phyloP scores from a whole-genome alignment of 768 basidiomycete species.

The Amanita exitialis region DNA sequence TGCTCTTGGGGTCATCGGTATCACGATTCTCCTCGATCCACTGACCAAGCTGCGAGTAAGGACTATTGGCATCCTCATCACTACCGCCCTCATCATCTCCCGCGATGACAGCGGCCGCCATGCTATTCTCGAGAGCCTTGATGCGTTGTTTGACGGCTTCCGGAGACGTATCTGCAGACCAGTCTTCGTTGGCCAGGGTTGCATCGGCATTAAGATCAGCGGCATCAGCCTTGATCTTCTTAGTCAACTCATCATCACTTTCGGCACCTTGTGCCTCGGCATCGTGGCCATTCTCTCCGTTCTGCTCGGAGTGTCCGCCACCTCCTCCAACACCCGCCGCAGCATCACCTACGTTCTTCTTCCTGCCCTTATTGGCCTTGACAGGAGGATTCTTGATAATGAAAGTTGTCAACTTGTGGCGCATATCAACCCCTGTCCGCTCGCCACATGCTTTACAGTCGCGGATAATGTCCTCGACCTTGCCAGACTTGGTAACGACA shows the following conservation, averaged over 20 bases:
- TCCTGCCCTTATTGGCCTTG: conserved; percentile 68
- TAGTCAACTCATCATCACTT: conserved; percentile 82
- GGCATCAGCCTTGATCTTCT: conserved; percentile 87
- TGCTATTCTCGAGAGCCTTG: conserved; percentile 50
- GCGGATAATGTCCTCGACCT: conserved; percentile 77
- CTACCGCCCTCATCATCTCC: conserved; percentile 85
- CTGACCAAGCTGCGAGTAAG: conserved; percentile 71
- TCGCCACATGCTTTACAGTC: conserved; percentile 99
- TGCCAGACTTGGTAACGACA: conserved; percentile 75
- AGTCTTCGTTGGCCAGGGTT: conserved; percentile 59
- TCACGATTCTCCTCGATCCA: conserved; percentile 76
- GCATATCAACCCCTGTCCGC: conserved; percentile 87
- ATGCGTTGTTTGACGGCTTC: conserved; percentile 83
- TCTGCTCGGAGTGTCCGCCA: conserved; percentile 22
- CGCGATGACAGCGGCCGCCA: conserved; percentile 42
- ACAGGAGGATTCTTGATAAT: conserved; percentile 97
- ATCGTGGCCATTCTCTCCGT: conserved; percentile 26
- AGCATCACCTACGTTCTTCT: conserved; percentile 43
- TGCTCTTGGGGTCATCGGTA: conserved; percentile 36
- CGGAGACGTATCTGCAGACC: conserved; percentile 87
- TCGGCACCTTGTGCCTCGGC: conserved; percentile 50
- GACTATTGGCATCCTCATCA: conserved; percentile 80
- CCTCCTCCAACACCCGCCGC: conserved; percentile 36
- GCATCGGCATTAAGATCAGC: conserved; percentile 61
- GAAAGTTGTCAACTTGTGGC: conserved; percentile 93